Conservation (phyloP, 1,139 yeast genomes). For the Blastobotrys buckinghamii region DNA sequence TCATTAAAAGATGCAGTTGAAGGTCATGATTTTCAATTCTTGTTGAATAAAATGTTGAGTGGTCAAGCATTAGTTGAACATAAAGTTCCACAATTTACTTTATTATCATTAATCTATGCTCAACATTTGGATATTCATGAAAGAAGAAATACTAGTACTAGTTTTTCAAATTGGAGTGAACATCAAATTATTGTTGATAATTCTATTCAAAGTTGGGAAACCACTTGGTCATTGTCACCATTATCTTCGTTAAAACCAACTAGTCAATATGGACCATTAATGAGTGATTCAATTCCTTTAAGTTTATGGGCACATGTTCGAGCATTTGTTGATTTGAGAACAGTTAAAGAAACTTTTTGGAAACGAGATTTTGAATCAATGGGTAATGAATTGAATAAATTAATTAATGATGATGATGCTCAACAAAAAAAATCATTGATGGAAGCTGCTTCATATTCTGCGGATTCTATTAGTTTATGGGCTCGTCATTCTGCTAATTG, state of each 20-base stretch:
- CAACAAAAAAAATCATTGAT: conserved; percentile 25
- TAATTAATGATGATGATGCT: conserved; percentile 21
- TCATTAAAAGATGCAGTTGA: conserved; percentile 23
- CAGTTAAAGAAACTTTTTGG: conserved; percentile 34
- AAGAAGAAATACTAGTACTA: conserved; percentile 11
- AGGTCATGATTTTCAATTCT: conserved; percentile 26
- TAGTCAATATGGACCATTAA: conserved; percentile 34
- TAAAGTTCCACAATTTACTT: conserved; percentile 40
- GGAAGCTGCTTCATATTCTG: conserved; percentile 37
- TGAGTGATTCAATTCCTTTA: conserved; percentile 38
- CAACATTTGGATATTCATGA: conserved; percentile 62
- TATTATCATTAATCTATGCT: conserved; percentile 62
- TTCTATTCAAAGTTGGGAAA: conserved; percentile 36
- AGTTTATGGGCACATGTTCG: conserved; percentile 37
- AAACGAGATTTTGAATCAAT: conserved; percentile 33
- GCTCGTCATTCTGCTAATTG: conserved; percentile 33
- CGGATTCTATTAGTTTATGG: conserved; percentile 37
- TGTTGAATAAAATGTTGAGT: conserved; percentile 23
- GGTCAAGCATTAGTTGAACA: conserved; percentile 30
- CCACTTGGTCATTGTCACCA: conserved; percentile 36
- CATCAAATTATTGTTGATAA: conserved; percentile 21
- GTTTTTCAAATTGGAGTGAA: background rate
- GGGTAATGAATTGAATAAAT: conserved; percentile 30
- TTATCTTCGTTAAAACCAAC: conserved; percentile 35
- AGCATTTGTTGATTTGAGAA: conserved; percentile 29